These are phyloP conservation scores for Westerdykella ornata DNA, from an alignment of 2,329 filamentous ascomycete species.

Conservation along the genomic window DNA sequence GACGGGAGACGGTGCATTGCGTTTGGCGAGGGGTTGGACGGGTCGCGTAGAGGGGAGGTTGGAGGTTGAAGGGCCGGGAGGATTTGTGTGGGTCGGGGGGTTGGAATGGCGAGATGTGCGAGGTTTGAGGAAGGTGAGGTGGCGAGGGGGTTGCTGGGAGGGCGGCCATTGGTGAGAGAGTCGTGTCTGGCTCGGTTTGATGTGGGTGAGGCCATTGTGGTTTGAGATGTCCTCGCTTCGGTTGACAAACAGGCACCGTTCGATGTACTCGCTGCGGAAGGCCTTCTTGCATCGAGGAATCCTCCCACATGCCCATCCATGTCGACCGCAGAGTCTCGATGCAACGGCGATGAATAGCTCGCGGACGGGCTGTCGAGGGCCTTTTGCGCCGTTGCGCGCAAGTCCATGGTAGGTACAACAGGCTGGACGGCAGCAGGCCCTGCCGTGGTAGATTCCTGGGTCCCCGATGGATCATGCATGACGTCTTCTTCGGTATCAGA, in stretches of 20 bases:
- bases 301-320: conserved; percentile 8
- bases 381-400: conserved; percentile 15
- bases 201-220: conserved; percentile 7
- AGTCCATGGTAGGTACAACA: conserved; percentile 5
- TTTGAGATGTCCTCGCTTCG: conserved; percentile 1
- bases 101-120: conserved; percentile 29
- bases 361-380: conserved; percentile 5
- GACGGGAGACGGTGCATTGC: conserved; percentile 26
- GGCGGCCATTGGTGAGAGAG: conserved; percentile 15
- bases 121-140: conserved; percentile 22
- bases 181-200: conserved; percentile 13
- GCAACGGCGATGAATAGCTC: neutral
- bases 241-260: conserved; percentile 7
- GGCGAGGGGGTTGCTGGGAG: conserved; percentile 18
- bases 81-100: conserved; percentile 24
- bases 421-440: too few relatives aligned
- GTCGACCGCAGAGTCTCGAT: conserved; percentile 17
- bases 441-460: neutral
- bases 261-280: conserved; percentile 4
- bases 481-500: conserved; percentile 42
- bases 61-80: conserved; percentile 33
- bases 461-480: conserved; percentile 20
- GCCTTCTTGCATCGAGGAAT: conserved; percentile 6
- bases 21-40: conserved; percentile 23
- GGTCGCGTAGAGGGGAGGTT: conserved; percentile 26